phyloP scores from a whole-genome alignment of 345 rosid species.

The Garcia nutans region DNA sequence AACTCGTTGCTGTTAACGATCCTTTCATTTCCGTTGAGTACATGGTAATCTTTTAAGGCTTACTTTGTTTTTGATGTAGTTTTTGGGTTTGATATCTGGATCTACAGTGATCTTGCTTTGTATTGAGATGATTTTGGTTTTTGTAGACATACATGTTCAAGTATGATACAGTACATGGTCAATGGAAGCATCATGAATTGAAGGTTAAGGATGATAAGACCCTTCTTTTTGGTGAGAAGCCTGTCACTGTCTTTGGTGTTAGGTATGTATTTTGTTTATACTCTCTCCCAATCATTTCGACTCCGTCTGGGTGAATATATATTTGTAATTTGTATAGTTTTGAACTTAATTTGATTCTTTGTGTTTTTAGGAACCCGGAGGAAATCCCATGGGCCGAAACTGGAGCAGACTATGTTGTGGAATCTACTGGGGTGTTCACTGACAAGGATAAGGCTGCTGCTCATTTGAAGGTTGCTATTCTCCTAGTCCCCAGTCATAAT shows the following conservation, averaged over 20 bases:
- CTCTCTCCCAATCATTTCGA: too few species aligned
- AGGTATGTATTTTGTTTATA: too few species aligned
- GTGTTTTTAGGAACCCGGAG: slow-evolving; percentile 66
- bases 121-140: slow-evolving; percentile 8
- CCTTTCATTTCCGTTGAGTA: slow-evolving; percentile 46
- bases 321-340: background rate
- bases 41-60: slow-evolving; percentile 39
- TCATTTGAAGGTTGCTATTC: slow-evolving; percentile 65
- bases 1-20: slow-evolving; percentile 28
- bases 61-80: background rate
- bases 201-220: slow-evolving; percentile 70
- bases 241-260: slow-evolving; percentile 64
- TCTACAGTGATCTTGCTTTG: background rate
- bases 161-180: slow-evolving; percentile 83
- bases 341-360: background rate
- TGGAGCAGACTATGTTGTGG: slow-evolving; percentile 75
- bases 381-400: slow-evolving; percentile 87
- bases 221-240: slow-evolving; percentile 73
- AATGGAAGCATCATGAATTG: slow-evolving; percentile 72
- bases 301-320: background rate
- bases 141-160: slow-evolving; percentile 81
- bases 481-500: background rate
- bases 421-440: slow-evolving; percentile 88
- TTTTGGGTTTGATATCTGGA: background rate
- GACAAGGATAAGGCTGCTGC: slow-evolving; percentile 94